These are phyloP conservation scores for Podospora conica DNA, from an alignment of 495 filamentous ascomycete species.

Conservation along the genomic window DNA sequence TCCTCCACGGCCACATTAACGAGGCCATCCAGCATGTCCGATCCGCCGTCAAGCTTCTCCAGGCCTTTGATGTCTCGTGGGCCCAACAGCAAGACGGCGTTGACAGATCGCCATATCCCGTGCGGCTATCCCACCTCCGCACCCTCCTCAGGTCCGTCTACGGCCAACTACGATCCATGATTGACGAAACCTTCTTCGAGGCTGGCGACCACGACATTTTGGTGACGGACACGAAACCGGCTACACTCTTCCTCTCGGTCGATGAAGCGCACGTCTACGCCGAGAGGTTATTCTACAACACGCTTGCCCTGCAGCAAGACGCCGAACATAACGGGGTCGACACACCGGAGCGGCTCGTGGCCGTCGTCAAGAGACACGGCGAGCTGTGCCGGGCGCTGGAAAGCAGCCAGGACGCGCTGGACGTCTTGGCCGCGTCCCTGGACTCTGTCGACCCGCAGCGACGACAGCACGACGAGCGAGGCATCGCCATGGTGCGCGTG, in stretches of 20 bases:
- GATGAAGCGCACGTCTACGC: slow-evolving; percentile 15
- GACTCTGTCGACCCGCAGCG: background rate
- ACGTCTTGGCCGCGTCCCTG: slow-evolving; percentile 2
- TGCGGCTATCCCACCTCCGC: slow-evolving; percentile 9
- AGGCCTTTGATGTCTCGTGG: slow-evolving; percentile 6
- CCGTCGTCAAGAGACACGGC: slow-evolving; percentile 4
- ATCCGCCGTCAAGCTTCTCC: slow-evolving; percentile 14
- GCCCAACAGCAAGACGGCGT: background rate
- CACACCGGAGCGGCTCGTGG: background rate
- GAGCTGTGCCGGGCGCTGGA: slow-evolving; percentile 11
- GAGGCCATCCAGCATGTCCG: slow-evolving; percentile 19
- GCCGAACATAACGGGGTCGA: background rate
- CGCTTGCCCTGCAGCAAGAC: slow-evolving; percentile 10
- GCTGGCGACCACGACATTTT: background rate
- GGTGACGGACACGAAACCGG: slow-evolving; percentile 6
- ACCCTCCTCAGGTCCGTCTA: slow-evolving; percentile 11
- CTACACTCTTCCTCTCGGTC: slow-evolving; percentile 11
- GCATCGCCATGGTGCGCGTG: slow-evolving; percentile 5
- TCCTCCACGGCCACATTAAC: slow-evolving; percentile 11
- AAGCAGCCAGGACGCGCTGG: slow-evolving; percentile 12
- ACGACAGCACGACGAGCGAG: background rate
- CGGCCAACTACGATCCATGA: slow-evolving; percentile 13
- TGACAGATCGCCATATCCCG: slow-evolving; percentile 2
- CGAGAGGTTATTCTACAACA: slow-evolving; percentile 15
- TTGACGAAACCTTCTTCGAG: slow-evolving; percentile 3